phyloP scores from a whole-genome alignment of 1,139 yeast genomes.

The Geotrichum australiense region DNA sequence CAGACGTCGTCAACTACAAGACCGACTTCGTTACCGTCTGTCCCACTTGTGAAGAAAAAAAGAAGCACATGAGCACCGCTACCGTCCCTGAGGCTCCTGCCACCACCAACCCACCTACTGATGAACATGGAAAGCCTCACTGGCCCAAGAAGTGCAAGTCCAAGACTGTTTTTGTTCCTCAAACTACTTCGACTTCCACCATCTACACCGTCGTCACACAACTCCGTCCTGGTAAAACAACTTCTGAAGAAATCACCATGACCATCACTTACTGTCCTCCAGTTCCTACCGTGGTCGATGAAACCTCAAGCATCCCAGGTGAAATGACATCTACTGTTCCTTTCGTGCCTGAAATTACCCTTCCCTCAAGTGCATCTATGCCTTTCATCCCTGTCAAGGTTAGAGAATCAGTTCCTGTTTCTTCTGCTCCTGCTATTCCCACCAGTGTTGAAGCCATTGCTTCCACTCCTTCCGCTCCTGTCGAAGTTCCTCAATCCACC shows the following conservation, averaged over 20 bases:
- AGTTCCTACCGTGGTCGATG: conserved; percentile 2
- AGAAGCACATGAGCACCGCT: background rate
- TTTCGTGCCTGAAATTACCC: too few species aligned
- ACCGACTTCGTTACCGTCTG: conserved; percentile 7
- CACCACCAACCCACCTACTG: background rate
- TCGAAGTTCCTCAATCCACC: background rate
- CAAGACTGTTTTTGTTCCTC: conserved; percentile 2
- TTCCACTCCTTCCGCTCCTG: background rate
- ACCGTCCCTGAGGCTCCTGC: background rate
- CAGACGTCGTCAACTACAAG: conserved; percentile 3
- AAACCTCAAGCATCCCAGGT: background rate
- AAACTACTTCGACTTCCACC: conserved; percentile 7
- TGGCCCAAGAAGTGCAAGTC: too few species aligned
- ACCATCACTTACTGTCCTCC: conserved; percentile 11
- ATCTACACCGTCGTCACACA: conserved; percentile 2
- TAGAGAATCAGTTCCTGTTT: background rate
- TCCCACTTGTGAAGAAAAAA: conserved; percentile 2
- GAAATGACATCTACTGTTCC: too few species aligned
- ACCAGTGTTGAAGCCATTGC: background rate
- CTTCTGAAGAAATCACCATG: conserved; percentile 6
- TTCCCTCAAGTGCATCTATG: too few species aligned
- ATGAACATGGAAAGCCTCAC: background rate
- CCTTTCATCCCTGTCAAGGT: background rate
- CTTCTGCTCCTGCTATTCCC: background rate
- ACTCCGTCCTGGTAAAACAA: conserved; percentile 5